Conservation (phyloP, 768 basidiomycete genomes). For the Mycena galopus region DNA sequence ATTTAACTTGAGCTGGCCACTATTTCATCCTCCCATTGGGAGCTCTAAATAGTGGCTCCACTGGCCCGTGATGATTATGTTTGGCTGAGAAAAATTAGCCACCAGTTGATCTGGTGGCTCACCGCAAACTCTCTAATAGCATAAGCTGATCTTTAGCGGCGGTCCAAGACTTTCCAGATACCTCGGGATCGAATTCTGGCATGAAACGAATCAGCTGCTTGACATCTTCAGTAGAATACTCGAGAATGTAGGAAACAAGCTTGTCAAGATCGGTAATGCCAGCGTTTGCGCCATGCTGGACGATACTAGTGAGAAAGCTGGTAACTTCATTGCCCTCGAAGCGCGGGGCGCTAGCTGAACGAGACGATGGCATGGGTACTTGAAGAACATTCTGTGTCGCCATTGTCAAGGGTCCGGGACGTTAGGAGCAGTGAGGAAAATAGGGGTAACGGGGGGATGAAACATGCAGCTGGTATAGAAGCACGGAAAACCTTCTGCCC, state of each 20-base stretch:
- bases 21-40: no score
- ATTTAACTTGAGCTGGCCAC: no score
- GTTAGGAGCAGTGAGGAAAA: no score
- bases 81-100: no score
- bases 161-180: neutral
- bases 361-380: constrained; percentile 22
- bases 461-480: no score
- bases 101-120: no score
- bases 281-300: constrained; percentile 21
- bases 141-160: neutral
- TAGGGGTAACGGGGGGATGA: no score
- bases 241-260: constrained; percentile 18
- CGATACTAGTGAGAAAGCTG: neutral
- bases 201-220: neutral
- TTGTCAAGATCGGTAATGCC: constrained; percentile 21
- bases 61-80: no score
- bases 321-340: constrained; percentile 22
- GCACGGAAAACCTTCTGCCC: no score
- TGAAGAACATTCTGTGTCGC: neutral
- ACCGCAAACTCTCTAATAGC: no score
- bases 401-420: no score
- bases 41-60: no score
- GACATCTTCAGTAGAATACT: constrained; percentile 15
- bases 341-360: neutral
- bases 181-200: constrained; percentile 12